Evolutionary conservation across 768 basidiomycete genomes (phyloP), one percentile per base, ranked within the genome.

Genomic region (Leucocoprinus sp.): DNA sequence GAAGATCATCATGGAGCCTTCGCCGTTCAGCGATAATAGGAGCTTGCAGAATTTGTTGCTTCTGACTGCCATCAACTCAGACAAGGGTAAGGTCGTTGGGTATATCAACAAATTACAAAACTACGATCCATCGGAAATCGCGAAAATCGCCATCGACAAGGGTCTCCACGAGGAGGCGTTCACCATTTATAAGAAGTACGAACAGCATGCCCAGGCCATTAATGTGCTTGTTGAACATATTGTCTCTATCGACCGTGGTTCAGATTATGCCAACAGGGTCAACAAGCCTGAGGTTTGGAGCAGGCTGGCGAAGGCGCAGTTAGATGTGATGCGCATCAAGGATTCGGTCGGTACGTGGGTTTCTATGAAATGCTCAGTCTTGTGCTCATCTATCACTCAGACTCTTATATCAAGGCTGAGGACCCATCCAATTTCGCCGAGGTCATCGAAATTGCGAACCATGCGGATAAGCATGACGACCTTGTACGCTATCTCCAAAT

Each of bases 201-300:
- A 93, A 44, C 84, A 96, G 58, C 90, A 96, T 64, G 91, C 82
- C 1, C 81, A 90, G 67, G 96, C 96, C 11, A 97, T 98, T 68
- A 96, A 89, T 55, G 93, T 98, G 28, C 76, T 99, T 21, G 96
- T 99, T 33, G 96, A 99, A 62, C 95, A 98, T 60, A 90, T 99
- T 52, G 95, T 97, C 37, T 93, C 90, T 21, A 84, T 99, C 52
- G 96, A 99, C 58, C 91, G 96, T 58, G 96, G 93, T 45, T 72
- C 91, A 54, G 91, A 96, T 43, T 99, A 89, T 53, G 96, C 96
- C 47, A 87, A 78, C 70, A 98, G 96, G 72, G 85, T 97, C 65
- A 90, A 97, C 69, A 77, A 82, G 61, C 92, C 96, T 27, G 92
- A 90, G 54, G 95, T 98, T 12, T 99, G 96, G 96, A 92, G 88